A percentile compares a stretch with the other conserved stretches of the same genome.
phyloP scores from a whole-genome alignment of 2,329 filamentous ascomycete genomes.

The Colletotrichum eleusines region DNA sequence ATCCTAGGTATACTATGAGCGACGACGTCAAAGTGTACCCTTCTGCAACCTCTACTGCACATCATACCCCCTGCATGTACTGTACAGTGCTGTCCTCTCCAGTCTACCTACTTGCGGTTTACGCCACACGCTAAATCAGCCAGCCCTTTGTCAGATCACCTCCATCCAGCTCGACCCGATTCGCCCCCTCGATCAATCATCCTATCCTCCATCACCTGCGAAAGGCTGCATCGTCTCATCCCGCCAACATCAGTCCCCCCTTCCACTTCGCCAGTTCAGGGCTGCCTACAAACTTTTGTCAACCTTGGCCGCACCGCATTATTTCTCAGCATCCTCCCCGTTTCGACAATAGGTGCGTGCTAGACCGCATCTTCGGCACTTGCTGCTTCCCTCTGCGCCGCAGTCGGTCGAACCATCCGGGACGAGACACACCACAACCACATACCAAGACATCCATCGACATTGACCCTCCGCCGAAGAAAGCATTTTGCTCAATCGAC shows the following conservation, averaged over 20 bases:
- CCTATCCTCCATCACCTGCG: constrained; percentile 16
- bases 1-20: background rate
- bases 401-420: background rate
- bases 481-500: constrained; percentile 5
- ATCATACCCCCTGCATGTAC: background rate
- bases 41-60: constrained; percentile 4
- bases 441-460: background rate
- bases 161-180: too few relatives aligned
- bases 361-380: background rate
- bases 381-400: background rate
- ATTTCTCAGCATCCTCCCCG: constrained; percentile 28
- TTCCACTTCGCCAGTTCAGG: constrained; percentile 11
- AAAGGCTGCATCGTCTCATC: constrained; percentile 16
- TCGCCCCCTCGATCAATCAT: constrained; percentile 18
- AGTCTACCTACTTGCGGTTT: background rate
- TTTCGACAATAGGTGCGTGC: background rate
- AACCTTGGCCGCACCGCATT: constrained; percentile 19
- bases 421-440: background rate
- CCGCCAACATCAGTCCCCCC: background rate
- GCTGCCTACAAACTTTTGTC: constrained; percentile 12
- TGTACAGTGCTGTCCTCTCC: background rate
- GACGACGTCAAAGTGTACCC: background rate
- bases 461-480: background rate
- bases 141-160: background rate
- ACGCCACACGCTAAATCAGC: background rate